phyloP scores from a whole-genome alignment of 106 monocot genomes.

The Phalaenopsis aphrodite region DNA sequence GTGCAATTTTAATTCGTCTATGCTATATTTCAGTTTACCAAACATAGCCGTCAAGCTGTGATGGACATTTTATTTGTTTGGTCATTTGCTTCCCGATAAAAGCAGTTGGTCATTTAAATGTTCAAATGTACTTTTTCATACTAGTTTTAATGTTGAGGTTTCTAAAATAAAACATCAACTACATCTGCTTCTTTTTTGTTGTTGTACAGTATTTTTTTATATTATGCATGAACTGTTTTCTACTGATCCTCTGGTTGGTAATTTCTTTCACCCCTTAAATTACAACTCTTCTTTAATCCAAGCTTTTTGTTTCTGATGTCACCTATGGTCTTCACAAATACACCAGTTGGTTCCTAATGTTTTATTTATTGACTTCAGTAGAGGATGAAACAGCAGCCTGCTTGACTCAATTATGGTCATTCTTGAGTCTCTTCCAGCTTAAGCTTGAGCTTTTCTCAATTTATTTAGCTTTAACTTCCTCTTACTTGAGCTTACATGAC shows the following conservation, averaged over 20 bases:
- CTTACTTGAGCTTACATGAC: no score
- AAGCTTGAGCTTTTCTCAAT: no score
- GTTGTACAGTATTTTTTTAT: neutral
- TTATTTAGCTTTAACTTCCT: no score
- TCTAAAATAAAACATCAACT: neutral
- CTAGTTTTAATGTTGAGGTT: neutral
- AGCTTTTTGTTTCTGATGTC: neutral
- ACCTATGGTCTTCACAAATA: no score
- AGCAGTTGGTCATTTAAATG: neutral
- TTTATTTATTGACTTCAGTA: neutral
- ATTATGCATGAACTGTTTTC: neutral
- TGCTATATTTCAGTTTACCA: neutral
- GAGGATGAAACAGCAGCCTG: neutral
- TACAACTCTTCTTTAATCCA: neutral
- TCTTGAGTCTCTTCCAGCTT: no score
- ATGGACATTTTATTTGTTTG: neutral
- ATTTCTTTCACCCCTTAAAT: neutral
- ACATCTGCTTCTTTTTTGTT: neutral
- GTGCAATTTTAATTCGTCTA: neutral
- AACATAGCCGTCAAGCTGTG: neutral
- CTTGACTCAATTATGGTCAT: no score
- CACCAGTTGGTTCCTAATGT: neutral
- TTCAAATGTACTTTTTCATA: neutral
- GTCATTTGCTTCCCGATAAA: neutral
- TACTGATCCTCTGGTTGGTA: neutral